Percentiles rank a stretch among this genome's conserved stretches.
Evolutionary conservation across 441 rosid species (phyloP).

Genomic region (Pelargonium cotyledonis): DNA sequence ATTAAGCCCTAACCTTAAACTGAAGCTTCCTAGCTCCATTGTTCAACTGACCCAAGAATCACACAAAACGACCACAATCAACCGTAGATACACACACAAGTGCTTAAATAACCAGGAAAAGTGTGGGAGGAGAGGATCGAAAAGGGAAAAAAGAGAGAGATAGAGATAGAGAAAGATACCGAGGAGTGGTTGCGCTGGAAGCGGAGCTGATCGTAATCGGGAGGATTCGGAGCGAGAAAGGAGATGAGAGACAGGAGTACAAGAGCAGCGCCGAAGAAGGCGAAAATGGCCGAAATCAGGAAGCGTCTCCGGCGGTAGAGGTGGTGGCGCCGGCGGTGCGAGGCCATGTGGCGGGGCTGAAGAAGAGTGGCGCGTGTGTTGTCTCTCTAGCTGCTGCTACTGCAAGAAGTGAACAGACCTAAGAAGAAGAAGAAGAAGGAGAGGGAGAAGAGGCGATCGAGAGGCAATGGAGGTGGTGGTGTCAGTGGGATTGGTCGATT

Average conservation of each 20-base stretch:
- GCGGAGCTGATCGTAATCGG: conserved; percentile 16
- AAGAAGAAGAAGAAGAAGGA: no score
- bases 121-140: not conserved
- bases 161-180: conserved; percentile 7
- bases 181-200: conserved; percentile 11
- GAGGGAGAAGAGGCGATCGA: no score
- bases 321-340: conserved; percentile 24
- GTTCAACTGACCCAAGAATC: not conserved
- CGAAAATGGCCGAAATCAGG: conserved; percentile 9
- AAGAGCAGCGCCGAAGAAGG: conserved; percentile 17
- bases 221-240: conserved; percentile 18
- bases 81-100: not conserved
- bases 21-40: not conserved
- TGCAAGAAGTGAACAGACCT: no score
- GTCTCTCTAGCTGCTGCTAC: no score
- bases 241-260: conserved; percentile 22
- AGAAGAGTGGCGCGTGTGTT: not conserved
- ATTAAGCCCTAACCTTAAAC: conserved; percentile 13
- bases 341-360: conserved; percentile 14
- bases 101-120: not conserved
- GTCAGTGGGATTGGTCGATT: no score
- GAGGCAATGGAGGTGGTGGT: no score
- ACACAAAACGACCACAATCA: not conserved
- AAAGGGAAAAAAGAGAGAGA: not conserved
- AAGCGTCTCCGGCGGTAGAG: conserved; percentile 17